Conservation (phyloP, 2,329 filamentous ascomycete genomes). For the Graphilbum sp. region DNA sequence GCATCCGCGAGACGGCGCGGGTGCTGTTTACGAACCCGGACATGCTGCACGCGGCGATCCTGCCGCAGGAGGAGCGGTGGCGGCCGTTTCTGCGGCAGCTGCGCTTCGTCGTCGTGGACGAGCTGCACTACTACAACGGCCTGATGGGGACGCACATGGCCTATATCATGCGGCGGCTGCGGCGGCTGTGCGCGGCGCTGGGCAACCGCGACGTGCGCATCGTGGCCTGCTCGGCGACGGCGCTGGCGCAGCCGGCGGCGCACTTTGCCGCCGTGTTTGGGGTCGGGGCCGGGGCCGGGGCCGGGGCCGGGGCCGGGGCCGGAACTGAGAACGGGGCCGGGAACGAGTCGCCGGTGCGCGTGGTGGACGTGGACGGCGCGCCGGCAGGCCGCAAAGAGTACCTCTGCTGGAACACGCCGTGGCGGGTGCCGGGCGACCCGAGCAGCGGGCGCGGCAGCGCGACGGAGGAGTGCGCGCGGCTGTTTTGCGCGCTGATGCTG, state of each 20-base stretch:
- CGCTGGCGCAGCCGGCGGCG: slow-evolving; percentile 78
- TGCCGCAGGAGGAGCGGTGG: slow-evolving; percentile 87
- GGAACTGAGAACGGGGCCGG: too few species aligned
- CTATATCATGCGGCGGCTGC: slow-evolving; percentile 79
- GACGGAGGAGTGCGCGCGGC: slow-evolving; percentile 67
- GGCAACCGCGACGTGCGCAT: slow-evolving; percentile 79
- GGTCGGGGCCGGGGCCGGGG: too few species aligned
- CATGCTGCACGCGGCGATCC: slow-evolving; percentile 88
- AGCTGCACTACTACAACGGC: slow-evolving; percentile 92
- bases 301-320: too few species aligned
- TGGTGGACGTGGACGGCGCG: slow-evolving; percentile 85
- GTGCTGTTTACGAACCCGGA: slow-evolving; percentile 98
- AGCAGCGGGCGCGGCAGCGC: slow-evolving; percentile 72
- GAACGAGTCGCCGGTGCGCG: slow-evolving; percentile 45
- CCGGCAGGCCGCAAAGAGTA: slow-evolving; percentile 90
- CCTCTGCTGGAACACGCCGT: slow-evolving; percentile 94
- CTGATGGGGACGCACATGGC: slow-evolving; percentile 88
- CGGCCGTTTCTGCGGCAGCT: slow-evolving; percentile 72
- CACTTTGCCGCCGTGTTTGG: slow-evolving; percentile 95
- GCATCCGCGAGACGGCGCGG: slow-evolving; percentile 71
- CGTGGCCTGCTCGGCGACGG: slow-evolving; percentile 89
- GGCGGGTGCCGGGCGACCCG: slow-evolving; percentile 74
- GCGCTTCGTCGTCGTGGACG: slow-evolving; percentile 78
- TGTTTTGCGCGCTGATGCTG: slow-evolving; percentile 82
- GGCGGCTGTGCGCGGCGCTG: slow-evolving; percentile 76